Percentiles rank a stretch among this genome's conserved stretches.
phyloP scores from a whole-genome alignment of 139 green algal genomes.

The Spirogloea muscicola region DNA sequence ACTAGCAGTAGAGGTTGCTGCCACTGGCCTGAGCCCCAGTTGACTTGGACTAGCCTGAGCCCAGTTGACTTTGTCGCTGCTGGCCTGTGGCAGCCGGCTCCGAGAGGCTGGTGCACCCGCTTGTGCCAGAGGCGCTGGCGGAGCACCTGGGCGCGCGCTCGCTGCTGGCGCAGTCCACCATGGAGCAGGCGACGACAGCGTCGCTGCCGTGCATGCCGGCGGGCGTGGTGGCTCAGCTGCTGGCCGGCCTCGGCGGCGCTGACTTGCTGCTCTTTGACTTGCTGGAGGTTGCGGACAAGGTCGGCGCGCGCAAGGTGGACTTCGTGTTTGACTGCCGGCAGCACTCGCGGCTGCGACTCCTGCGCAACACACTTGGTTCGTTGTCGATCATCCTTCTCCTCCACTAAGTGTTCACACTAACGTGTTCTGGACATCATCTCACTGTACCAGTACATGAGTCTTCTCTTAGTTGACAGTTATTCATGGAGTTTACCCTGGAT shows the following conservation, averaged over 20 bases:
- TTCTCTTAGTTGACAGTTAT: too few species aligned
- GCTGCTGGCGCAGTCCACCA: slow-evolving; percentile 43
- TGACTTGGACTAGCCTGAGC: too few species aligned
- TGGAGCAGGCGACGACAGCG: slow-evolving; percentile 34
- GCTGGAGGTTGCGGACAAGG: slow-evolving; percentile 39
- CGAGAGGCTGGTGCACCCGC: slow-evolving; percentile 57
- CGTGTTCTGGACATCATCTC: too few species aligned
- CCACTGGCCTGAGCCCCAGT: too few species aligned
- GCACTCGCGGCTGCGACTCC: slow-evolving; percentile 54
- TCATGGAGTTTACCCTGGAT: too few species aligned
- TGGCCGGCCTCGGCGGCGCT: not conserved
- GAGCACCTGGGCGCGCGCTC: slow-evolving; percentile 59
- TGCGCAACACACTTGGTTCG: slow-evolving; percentile 57
- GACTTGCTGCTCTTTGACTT: not conserved
- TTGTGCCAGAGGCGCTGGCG: slow-evolving; percentile 50
- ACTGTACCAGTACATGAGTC: too few species aligned
- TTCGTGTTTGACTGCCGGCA: slow-evolving; percentile 54
- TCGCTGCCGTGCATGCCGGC: slow-evolving; percentile 48
- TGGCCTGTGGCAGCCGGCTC: too few species aligned
- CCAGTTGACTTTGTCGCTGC: too few species aligned
- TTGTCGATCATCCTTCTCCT: too few species aligned
- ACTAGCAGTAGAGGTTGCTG: too few species aligned
- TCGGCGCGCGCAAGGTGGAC: slow-evolving; percentile 37
- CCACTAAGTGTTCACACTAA: too few species aligned
- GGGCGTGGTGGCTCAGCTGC: not conserved